Evolutionary conservation across 2,329 filamentous ascomycete species (phyloP).

Genomic region (Neurospora sp.): DNA sequence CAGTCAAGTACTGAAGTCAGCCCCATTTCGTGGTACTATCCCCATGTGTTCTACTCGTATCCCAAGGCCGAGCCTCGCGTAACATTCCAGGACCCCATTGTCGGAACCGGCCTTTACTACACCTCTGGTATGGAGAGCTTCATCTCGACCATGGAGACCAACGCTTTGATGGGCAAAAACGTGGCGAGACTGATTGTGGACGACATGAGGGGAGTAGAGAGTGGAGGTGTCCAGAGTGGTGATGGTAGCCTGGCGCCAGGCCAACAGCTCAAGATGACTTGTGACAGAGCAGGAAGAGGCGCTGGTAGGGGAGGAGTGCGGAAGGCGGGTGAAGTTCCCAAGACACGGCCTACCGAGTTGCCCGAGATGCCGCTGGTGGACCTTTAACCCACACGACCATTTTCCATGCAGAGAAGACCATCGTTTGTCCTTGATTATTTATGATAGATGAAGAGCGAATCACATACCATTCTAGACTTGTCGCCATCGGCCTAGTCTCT

Average conservation of each 20-base stretch:
- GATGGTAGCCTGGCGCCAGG: neutral
- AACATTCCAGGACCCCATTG: slow-evolving; percentile 71
- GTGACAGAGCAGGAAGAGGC: slow-evolving; percentile 1
- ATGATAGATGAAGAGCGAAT: neutral
- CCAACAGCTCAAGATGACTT: slow-evolving; percentile 1
- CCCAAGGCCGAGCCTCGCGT: slow-evolving; percentile 75
- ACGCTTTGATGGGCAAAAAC: slow-evolving; percentile 80
- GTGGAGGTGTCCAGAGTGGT: neutral
- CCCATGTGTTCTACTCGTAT: slow-evolving; percentile 75
- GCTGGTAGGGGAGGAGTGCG: neutral
- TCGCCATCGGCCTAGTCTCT: neutral
- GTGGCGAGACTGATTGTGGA: slow-evolving; percentile 63
- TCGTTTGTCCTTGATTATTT: neutral
- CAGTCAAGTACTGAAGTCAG: slow-evolving; percentile 25
- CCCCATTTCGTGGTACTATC: slow-evolving; percentile 64
- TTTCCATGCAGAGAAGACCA: neutral
- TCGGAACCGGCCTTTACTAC: slow-evolving; percentile 60
- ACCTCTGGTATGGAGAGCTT: slow-evolving; percentile 79
- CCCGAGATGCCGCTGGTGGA: neutral
- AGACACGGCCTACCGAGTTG: slow-evolving; percentile 4
- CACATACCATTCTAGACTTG: neutral
- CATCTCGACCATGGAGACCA: slow-evolving; percentile 97
- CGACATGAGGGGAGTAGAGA: slow-evolving; percentile 28
- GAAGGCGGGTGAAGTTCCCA: slow-evolving; percentile 3
- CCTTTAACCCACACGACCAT: neutral